Evolutionary conservation across 805 yeast genomes (phyloP).

Genomic region (Lipomyces anomalus): DNA sequence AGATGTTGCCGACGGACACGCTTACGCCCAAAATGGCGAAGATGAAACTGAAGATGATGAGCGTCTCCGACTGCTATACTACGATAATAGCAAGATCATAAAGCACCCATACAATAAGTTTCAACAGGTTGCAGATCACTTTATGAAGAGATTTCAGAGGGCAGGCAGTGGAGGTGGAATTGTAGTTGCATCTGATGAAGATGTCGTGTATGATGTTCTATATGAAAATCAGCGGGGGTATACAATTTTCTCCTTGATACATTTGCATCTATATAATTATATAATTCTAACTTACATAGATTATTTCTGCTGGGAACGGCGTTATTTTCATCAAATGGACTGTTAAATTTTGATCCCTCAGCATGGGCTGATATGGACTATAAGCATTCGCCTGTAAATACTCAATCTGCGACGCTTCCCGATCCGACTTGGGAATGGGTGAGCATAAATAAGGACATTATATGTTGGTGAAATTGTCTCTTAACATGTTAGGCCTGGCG

Average conservation of each 20-base stretch:
- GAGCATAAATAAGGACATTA: no score
- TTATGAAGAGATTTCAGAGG: neutral
- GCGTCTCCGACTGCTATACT: neutral
- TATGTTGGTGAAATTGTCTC: neutral
- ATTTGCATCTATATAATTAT: neutral
- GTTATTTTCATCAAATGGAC: constrained; percentile 33
- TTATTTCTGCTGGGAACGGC: constrained; percentile 35
- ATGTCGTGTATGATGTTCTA: constrained; percentile 27
- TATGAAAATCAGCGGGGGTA: constrained; percentile 40
- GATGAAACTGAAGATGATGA: neutral
- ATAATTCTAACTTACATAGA: constrained; percentile 3
- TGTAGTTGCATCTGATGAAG: constrained; percentile 11
- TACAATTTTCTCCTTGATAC: neutral
- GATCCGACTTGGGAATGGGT: constrained; percentile 60
- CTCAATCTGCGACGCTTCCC: constrained; percentile 40
- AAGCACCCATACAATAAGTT: neutral
- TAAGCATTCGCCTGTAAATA: constrained; percentile 31
- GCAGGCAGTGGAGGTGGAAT: neutral
- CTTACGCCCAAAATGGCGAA: no score
- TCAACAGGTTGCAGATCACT: neutral
- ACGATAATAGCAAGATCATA: neutral
- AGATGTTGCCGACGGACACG: no score
- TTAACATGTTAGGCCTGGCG: constrained; percentile 49
- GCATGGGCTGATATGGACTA: constrained; percentile 35
- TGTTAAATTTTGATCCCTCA: constrained; percentile 36